Evolutionary conservation across 495 filamentous ascomycete genomes (phyloP), one percentile per base, ranked within the genome.

Genomic region (Cryomyces antarcticus): DNA sequence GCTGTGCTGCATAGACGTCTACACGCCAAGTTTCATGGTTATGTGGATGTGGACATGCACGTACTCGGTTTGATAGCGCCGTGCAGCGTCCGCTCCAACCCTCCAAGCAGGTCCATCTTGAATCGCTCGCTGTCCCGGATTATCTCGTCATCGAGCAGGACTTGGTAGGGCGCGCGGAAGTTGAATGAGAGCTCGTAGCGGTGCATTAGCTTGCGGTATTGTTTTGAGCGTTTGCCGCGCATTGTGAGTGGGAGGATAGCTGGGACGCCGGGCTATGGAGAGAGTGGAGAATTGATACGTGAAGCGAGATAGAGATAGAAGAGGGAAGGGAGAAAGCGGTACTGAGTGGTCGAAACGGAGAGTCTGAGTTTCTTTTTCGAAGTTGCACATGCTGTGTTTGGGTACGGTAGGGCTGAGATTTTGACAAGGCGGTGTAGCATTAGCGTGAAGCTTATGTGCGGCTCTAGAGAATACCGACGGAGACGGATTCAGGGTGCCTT

Each of bases 201-300:
- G 51, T 82, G 74, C 85, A 99, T 95, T 45, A 95, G 71, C 75
- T 93, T 93, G 55, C 83, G 78, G 62, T 96, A 97, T 57, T 85
- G 80, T 66, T 95, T 97, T 5, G 81, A 78, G 48, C 89, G 76
- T 60, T 95, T 95, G 45, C 82, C 86, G 54, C 80, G 73, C 84
- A 93, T 93, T 47, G 57, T 72, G 52, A 44, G 50, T 35, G 44
- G 37, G 31, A 42, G 31, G 38, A 46, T 31, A n/a, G 30, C 38
- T 29, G 33, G 37, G 17, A 24, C 17, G 17, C 17, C 17, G 17
- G 17, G 17, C 17, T 24, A 24, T 24, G 41, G 37, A 35, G 31
- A 43, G n/a, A 29, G 9, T 29, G 11, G n/a, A 29, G n/a, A 43
- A 10, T 37, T 17, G 28, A 7, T 12, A 41, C 17, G 17, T 24